Evolutionary conservation across 2,329 filamentous ascomycete genomes (phyloP).

Genomic region (Fusarium scirpi): DNA sequence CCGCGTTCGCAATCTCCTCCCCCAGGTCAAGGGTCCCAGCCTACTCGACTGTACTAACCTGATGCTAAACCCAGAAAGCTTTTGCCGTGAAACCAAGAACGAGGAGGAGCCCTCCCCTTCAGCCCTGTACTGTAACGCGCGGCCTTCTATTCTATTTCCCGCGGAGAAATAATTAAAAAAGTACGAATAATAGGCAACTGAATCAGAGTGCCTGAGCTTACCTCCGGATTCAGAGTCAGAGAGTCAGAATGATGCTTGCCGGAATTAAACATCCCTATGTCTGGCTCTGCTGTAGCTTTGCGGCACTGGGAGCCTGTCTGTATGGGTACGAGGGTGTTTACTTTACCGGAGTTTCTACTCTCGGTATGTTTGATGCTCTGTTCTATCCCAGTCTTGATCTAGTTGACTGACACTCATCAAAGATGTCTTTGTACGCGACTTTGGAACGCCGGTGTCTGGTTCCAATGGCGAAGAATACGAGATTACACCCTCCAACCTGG

Average conservation of each 20-base stretch:
- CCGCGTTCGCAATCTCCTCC: conserved; percentile 1
- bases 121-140: conserved; percentile 32
- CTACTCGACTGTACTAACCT: not conserved
- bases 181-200: conserved; percentile 21
- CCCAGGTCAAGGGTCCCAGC: not conserved
- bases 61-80: conserved; percentile 4
- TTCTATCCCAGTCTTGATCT: not conserved
- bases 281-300: conserved; percentile 52
- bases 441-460: conserved; percentile 41
- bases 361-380: conserved; percentile 39
- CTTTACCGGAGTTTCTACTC: conserved; percentile 51
- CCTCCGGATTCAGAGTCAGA: not conserved
- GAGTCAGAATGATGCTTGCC: not conserved
- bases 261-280: conserved; percentile 46
- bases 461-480: conserved; percentile 38
- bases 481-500: conserved; percentile 42
- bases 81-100: not conserved
- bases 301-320: conserved; percentile 52
- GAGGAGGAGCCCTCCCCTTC: conserved; percentile 1
- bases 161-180: not conserved
- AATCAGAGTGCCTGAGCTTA: conserved; percentile 16
- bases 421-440: conserved; percentile 52
- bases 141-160: not conserved
- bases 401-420: not conserved
- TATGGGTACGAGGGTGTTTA: conserved; percentile 55